phyloP scores from a whole-genome alignment of 306 rosid genomes.

The Hylodesmum podocarpum region DNA sequence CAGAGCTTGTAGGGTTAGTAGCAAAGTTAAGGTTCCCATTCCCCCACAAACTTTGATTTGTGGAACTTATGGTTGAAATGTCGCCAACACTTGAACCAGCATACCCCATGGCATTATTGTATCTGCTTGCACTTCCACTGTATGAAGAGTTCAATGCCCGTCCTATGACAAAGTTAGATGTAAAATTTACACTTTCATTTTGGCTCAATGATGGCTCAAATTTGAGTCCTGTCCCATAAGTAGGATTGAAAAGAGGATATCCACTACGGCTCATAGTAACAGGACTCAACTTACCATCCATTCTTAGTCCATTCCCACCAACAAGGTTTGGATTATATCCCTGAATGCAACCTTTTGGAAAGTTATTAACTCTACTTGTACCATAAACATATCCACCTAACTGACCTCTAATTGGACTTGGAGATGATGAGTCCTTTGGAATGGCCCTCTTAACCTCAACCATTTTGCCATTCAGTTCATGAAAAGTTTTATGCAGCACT shows the following conservation, averaged over 20 bases:
- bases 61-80: constrained; percentile 31
- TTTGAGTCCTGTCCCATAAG: constrained; percentile 49
- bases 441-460: constrained; percentile 66
- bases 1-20: constrained; percentile 36
- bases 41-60: constrained; percentile 48
- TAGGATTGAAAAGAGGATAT: constrained; percentile 48
- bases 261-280: constrained; percentile 48
- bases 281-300: constrained; percentile 50
- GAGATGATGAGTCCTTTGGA: constrained; percentile 51
- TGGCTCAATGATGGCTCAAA: constrained; percentile 46
- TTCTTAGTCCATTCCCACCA: constrained; percentile 48
- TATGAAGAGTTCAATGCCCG: constrained; percentile 32
- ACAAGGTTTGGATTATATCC: constrained; percentile 46
- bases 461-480: constrained; percentile 56
- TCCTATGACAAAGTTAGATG: constrained; percentile 37
- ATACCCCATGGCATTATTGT: constrained; percentile 41
- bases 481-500: constrained; percentile 52
- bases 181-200: constrained; percentile 41
- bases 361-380: constrained; percentile 45
- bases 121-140: constrained; percentile 49
- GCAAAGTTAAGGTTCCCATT: constrained; percentile 38
- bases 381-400: constrained; percentile 47
- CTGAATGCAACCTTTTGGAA: constrained; percentile 47
- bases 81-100: constrained; percentile 33
- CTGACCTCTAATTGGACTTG: constrained; percentile 51